These are phyloP conservation scores for Talaromyces borbonicus DNA, from an alignment of 495 filamentous ascomycete genomes.

Conservation along the genomic window DNA sequence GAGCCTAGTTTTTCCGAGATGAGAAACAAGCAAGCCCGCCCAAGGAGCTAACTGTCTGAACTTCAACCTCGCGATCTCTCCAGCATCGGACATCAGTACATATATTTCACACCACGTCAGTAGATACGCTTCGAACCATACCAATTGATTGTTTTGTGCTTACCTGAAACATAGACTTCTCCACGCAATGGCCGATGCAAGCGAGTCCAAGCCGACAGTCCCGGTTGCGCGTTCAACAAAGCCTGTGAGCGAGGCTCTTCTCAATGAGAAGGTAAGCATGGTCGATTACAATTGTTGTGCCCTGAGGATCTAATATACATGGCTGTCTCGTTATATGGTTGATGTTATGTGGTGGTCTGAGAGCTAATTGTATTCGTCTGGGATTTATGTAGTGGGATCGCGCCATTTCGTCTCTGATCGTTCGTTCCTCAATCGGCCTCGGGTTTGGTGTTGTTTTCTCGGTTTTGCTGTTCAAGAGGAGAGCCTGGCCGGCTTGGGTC, in stretches of 20 bases:
- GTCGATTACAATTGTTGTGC: no score
- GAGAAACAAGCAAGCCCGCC: no score
- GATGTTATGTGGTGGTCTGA: no score
- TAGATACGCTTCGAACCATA: neutral
- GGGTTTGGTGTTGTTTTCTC: slow-evolving; percentile 97
- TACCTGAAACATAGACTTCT: neutral
- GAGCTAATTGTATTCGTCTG: neutral
- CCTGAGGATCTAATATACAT: no score
- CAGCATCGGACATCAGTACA: slow-evolving; percentile 6
- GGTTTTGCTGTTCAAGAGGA: slow-evolving; percentile 92
- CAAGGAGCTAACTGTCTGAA: neutral
- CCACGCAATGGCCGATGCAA: slow-evolving; percentile 47
- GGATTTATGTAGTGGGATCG: slow-evolving; percentile 78
- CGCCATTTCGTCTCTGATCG: slow-evolving; percentile 90
- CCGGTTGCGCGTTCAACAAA: slow-evolving; percentile 46
- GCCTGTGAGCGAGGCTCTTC: slow-evolving; percentile 84
- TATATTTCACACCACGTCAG: slow-evolving; percentile 9
- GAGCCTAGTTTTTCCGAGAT: slow-evolving; percentile 31
- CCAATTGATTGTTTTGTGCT: neutral
- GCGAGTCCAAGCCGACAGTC: slow-evolving; percentile 36
- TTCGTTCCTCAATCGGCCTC: slow-evolving; percentile 87
- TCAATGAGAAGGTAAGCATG: slow-evolving; percentile 84
- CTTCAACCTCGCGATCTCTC: slow-evolving; percentile 11
- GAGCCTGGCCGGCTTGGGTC: slow-evolving; percentile 90
- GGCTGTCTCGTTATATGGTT: no score